Evolutionary conservation across 2,329 filamentous ascomycete genomes (phyloP).

Genomic region (Aspergillus alliaceus): DNA sequence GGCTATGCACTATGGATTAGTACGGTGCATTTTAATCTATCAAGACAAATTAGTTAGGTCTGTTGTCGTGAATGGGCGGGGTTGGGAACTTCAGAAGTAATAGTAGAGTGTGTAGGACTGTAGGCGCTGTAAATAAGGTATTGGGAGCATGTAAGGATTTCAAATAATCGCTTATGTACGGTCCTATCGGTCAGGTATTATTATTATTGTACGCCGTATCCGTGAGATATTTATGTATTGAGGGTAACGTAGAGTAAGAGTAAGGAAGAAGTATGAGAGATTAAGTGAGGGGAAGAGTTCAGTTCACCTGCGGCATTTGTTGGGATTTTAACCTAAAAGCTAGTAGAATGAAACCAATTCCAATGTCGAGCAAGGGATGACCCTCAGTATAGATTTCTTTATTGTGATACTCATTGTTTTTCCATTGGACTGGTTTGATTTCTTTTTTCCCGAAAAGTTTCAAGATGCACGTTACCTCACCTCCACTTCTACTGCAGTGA

Average conservation of each 20-base stretch:
- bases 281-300: background rate
- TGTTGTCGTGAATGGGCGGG: background rate
- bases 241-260: background rate
- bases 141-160: no score
- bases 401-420: background rate
- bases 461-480: background rate
- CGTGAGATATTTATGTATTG: background rate
- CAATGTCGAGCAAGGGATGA: no score
- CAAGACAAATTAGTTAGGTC: background rate
- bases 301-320: background rate
- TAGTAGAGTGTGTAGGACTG: background rate
- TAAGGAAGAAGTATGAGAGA: background rate
- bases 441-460: background rate
- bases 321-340: background rate
- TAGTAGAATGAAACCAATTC: background rate
- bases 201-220: no score
- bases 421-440: background rate
- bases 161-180: no score
- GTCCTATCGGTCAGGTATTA: no score
- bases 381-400: background rate
- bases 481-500: no score
- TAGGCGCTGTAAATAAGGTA: no score
- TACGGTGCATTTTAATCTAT: background rate
- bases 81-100: background rate
- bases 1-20: background rate